Evolutionary conservation across 306 rosid genomes (phyloP), one percentile per base, ranked within the genome.

Genomic region (Rosa multiflora): DNA sequence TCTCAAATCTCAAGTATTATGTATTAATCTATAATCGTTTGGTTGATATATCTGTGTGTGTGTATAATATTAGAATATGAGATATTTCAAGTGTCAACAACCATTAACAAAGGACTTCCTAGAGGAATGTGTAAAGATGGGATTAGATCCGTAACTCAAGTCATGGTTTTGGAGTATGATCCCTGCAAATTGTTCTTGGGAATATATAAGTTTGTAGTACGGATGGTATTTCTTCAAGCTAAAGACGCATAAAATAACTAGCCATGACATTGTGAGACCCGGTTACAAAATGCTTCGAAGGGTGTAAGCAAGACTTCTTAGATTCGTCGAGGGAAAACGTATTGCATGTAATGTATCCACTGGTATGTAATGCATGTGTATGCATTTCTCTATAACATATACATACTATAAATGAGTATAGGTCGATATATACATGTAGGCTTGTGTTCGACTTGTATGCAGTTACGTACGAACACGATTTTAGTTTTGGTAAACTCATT

Each of bases 131-230:
- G 15, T 26, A 5, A 12, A 61, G 66, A 61, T 61, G 67, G n/a
- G 58, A 52, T 40, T 26, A 61, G 67, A 61, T 61, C 67, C 67
- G 14, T 61, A 26, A 61, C 67, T 26, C 39, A 1, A 59, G 20
- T 69, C 73, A 21, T 44, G 73, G 53, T 69, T 69, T 44, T 2
- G 73, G 73, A 44, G 29, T 23, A 69, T 67, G 44, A 67, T 35
- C 18, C 70, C 40, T 35, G 8, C 0, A 26, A 66, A 39, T 39
- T 66, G 43, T 66, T 66, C 47, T 66, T 35, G 5, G 46, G 47
- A 66, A 17, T 66, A 10, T 58, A 21, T 6, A 56, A 35, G n/a
- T 35, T 64, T 29, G 70, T 10, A 15, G 51, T 42, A 42, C 15
- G 53, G 18, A n/a, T 11, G 21, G 73, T 21, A 17, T 46, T 46